phyloP scores from a whole-genome alignment of 257 asterid species.

The Solanum tarijense region DNA sequence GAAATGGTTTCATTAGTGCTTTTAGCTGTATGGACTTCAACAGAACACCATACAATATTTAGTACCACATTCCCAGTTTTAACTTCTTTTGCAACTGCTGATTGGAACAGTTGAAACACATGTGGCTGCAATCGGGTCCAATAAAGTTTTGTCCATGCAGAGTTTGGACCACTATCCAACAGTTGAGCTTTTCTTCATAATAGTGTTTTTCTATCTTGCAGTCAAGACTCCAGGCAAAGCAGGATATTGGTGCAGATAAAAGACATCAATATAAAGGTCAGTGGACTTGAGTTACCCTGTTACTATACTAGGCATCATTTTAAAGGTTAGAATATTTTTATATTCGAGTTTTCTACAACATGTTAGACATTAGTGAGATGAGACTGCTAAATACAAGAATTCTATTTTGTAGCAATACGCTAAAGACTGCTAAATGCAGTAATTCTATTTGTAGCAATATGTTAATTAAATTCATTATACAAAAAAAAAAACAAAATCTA shows the following conservation, averaged over 20 bases:
- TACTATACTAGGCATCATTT: not conserved
- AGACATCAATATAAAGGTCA: slow-evolving; percentile 79
- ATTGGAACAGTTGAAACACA: not conserved
- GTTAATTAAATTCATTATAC: not conserved
- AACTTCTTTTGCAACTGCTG: not conserved
- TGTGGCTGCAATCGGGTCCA: not conserved
- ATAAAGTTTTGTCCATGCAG: not conserved
- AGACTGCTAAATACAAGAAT: not conserved
- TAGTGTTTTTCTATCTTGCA: slow-evolving; percentile 24
- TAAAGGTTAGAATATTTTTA: not conserved
- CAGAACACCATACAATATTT: not conserved
- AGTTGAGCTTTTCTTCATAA: not conserved
- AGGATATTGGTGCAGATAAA: slow-evolving; percentile 47
- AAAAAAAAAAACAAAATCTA: not conserved
- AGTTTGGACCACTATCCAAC: not conserved
- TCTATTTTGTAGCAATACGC: not conserved
- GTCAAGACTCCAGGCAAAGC: slow-evolving; percentile 98
- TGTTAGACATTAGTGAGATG: not conserved
- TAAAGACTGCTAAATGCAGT: not conserved
- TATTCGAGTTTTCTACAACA: not conserved
- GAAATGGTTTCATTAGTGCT: not conserved
- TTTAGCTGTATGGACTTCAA: not conserved
- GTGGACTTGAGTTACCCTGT: not conserved
- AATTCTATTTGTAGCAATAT: not conserved
- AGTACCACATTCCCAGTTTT: not conserved